phyloP scores from a whole-genome alignment of 176 grass and related monocot species.

The Aegilops longissima region DNA sequence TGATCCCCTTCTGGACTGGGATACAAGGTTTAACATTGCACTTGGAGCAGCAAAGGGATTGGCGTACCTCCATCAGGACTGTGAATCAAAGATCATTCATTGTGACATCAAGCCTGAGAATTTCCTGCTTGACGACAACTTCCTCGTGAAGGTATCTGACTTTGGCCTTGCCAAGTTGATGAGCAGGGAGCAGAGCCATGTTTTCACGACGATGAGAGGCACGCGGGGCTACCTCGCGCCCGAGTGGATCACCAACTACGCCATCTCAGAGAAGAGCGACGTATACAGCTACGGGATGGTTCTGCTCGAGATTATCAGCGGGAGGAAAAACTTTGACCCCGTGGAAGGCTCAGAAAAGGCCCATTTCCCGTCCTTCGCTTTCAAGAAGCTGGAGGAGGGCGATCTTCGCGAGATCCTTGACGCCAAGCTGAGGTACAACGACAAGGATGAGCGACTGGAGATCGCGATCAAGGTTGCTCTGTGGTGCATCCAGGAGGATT shows the following conservation, averaged over 20 bases:
- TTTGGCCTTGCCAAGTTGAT: slow-evolving; percentile 98
- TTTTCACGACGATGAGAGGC: slow-evolving; percentile 87
- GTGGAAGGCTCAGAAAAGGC: slow-evolving; percentile 69
- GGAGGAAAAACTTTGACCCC: slow-evolving; percentile 86
- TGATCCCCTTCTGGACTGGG: slow-evolving; percentile 61
- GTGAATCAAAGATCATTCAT: slow-evolving; percentile 88
- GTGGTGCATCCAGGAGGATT: slow-evolving; percentile 97
- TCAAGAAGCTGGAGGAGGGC: slow-evolving; percentile 80
- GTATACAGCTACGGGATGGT: slow-evolving; percentile 98
- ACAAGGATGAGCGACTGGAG: slow-evolving; percentile 63
- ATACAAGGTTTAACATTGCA: slow-evolving; percentile 76
- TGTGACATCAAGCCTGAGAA: slow-evolving; percentile 99
- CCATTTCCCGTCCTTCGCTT: slow-evolving; percentile 84
- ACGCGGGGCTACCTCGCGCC: slow-evolving; percentile 88
- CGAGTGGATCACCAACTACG: slow-evolving; percentile 89
- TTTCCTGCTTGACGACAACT: slow-evolving; percentile 86
- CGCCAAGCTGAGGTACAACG: slow-evolving; percentile 42
- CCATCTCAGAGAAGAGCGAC: slow-evolving; percentile 94
- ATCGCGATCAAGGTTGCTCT: slow-evolving; percentile 72
- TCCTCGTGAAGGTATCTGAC: slow-evolving; percentile 84
- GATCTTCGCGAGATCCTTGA: slow-evolving; percentile 62
- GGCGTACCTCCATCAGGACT: slow-evolving; percentile 90
- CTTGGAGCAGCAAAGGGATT: slow-evolving; percentile 84
- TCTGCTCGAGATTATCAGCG: slow-evolving; percentile 82
- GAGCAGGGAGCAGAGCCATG: slow-evolving; percentile 97